phyloP scores from a whole-genome alignment of 169 alveolate genomes.

The Fabrea salina region DNA sequence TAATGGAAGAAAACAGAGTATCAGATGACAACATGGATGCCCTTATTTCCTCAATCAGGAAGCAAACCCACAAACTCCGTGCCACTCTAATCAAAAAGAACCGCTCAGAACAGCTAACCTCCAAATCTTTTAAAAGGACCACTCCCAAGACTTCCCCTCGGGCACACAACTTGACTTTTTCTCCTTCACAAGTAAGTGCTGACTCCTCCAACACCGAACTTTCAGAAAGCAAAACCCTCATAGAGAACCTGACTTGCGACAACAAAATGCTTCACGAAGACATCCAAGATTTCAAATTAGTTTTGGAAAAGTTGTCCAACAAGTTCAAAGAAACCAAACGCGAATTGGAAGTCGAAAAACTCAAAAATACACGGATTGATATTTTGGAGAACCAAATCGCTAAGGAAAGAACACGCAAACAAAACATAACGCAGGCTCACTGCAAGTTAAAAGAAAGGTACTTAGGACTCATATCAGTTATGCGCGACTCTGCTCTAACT shows the following conservation, averaged over 20 bases:
- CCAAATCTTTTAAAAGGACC: too few relatives aligned
- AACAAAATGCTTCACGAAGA: slow-evolving; percentile 37
- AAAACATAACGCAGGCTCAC: not conserved
- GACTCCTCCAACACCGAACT: not conserved
- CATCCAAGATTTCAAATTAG: slow-evolving; percentile 14
- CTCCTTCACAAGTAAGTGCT: not conserved
- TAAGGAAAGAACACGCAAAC: not conserved
- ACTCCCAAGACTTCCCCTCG: too few relatives aligned
- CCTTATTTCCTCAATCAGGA: too few relatives aligned
- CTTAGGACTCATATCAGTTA: not conserved
- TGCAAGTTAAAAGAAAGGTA: slow-evolving; percentile 6
- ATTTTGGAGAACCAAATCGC: not conserved
- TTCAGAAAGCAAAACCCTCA: not conserved
- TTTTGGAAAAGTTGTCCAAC: not conserved
- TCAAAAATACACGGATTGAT: not conserved
- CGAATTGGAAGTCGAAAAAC: slow-evolving; percentile 22
- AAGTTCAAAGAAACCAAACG: slow-evolving; percentile 9
- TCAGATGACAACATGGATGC: too few relatives aligned
- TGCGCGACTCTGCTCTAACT: slow-evolving; percentile 24
- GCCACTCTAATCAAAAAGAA: too few relatives aligned
- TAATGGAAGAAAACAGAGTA: too few relatives aligned
- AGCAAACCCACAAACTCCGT: too few relatives aligned
- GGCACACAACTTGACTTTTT: too few relatives aligned
- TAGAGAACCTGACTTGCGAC: slow-evolving; percentile 16
- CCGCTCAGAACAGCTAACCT: too few relatives aligned